These are phyloP conservation scores for Sphagnum magellanicum DNA, from an alignment of 228 moss, liverwort and hornwort species.

Conservation along the genomic window DNA sequence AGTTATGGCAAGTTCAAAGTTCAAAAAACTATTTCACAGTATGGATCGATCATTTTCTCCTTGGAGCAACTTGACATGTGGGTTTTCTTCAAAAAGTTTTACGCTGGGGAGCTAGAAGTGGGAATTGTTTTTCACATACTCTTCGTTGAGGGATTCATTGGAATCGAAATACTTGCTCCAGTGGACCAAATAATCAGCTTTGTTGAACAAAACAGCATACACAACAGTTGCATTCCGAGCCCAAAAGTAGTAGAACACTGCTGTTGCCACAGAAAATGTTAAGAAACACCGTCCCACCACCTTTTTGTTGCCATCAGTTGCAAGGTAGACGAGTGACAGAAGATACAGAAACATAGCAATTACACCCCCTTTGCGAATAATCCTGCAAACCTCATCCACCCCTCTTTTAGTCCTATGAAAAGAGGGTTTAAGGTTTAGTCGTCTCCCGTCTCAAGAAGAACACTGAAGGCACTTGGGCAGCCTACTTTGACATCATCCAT, in stretches of 20 bases:
- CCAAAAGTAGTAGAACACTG: slow-evolving; percentile 13
- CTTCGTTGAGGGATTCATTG: slow-evolving; percentile 2
- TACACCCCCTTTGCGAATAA: slow-evolving; percentile 12
- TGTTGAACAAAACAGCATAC: slow-evolving; percentile 8
- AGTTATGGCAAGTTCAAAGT: not conserved
- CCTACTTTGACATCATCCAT: too few relatives aligned
- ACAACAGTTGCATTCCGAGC: slow-evolving; percentile 8
- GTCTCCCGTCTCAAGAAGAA: too few relatives aligned
- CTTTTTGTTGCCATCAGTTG: slow-evolving; percentile 5
- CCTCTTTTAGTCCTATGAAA: not conserved
- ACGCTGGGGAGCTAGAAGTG: not conserved
- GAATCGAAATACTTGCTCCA: not conserved
- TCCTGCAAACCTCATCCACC: slow-evolving; percentile 3
- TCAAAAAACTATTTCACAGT: not conserved
- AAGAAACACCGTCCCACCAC: slow-evolving; percentile 8
- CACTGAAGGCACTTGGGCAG: too few relatives aligned
- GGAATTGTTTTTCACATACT: not conserved
- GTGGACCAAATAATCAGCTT: slow-evolving; percentile 1
- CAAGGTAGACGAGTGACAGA: slow-evolving; percentile 4
- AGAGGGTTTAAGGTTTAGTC: not conserved
- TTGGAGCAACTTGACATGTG: not conserved
- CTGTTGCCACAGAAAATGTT: slow-evolving; percentile 5
- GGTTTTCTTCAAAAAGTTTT: not conserved
- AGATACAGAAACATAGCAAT: slow-evolving; percentile 7
- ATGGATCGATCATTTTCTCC: not conserved